Evolutionary conservation across 164 flowering plant species (phyloP).

Genomic region (Berberis thunbergii): DNA sequence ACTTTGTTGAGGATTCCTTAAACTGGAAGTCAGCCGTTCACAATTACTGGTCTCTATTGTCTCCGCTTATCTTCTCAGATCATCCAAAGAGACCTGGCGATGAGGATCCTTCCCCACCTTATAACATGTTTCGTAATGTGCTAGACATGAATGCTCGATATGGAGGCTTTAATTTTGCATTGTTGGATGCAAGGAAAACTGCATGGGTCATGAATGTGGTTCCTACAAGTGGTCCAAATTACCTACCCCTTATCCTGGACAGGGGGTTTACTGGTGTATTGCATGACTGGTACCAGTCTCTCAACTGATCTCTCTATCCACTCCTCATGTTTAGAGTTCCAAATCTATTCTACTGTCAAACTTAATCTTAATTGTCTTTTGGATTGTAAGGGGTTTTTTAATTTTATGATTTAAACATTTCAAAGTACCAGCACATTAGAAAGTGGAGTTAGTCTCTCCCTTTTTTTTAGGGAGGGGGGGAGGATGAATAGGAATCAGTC

Average conservation of each 20-base stretch:
- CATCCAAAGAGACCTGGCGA: slow-evolving; percentile 99
- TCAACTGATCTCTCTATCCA: neutral
- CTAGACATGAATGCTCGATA: slow-evolving; percentile 92
- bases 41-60: slow-evolving; percentile 92
- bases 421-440: too few species aligned
- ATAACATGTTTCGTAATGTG: slow-evolving; percentile 92
- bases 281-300: slow-evolving; percentile 76
- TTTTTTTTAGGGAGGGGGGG: too few species aligned
- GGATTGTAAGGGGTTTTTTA: too few species aligned
- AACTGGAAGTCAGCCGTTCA: slow-evolving; percentile 52
- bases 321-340: neutral
- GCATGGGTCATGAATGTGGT: slow-evolving; percentile 99
- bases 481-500: too few species aligned
- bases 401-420: too few species aligned
- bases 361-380: too few species aligned
- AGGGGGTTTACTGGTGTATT: slow-evolving; percentile 85
- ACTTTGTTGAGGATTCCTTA: slow-evolving; percentile 49
- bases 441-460: too few species aligned
- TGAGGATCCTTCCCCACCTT: slow-evolving; percentile 97
- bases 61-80: slow-evolving; percentile 93
- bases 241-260: slow-evolving; percentile 80
- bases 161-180: slow-evolving; percentile 91
- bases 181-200: slow-evolving; percentile 64
- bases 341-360: too few species aligned
- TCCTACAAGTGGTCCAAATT: slow-evolving; percentile 63